Percentiles rank a stretch among this genome's conserved stretches.
Evolutionary conservation across 805 yeast genomes (phyloP).

Genomic region (Metschnikowia kunwiensis): DNA sequence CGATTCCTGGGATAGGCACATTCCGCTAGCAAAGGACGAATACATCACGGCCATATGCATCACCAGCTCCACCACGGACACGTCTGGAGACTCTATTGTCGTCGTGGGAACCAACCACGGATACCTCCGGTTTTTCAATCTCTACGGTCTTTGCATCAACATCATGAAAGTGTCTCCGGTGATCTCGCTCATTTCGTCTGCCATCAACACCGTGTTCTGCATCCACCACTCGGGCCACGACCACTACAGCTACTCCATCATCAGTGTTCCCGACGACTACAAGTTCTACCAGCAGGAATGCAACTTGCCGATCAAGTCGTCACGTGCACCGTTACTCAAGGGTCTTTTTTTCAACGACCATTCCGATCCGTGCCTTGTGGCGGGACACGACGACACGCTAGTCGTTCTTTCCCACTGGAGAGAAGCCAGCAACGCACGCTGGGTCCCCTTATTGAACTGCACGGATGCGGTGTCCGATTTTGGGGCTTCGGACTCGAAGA

Average conservation of each 20-base stretch:
- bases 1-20: slow-evolving; percentile 68
- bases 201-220: slow-evolving; percentile 49
- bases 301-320: slow-evolving; percentile 31
- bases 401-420: slow-evolving; percentile 78
- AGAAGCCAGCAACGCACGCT: slow-evolving; percentile 66
- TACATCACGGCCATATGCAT: slow-evolving; percentile 66
- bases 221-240: slow-evolving; percentile 39
- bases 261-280: slow-evolving; percentile 43
- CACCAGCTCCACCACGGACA: slow-evolving; percentile 26
- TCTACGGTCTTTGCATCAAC: slow-evolving; percentile 68
- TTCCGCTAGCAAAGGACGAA: slow-evolving; percentile 56
- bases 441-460: slow-evolving; percentile 82
- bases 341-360: slow-evolving; percentile 81
- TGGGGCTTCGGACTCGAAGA: slow-evolving; percentile 45
- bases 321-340: slow-evolving; percentile 43
- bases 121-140: slow-evolving; percentile 64
- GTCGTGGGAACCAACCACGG: slow-evolving; percentile 77
- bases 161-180: slow-evolving; percentile 72
- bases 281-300: slow-evolving; percentile 39
- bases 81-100: slow-evolving; percentile 42
- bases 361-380: slow-evolving; percentile 85
- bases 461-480: slow-evolving; percentile 42
- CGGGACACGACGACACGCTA: slow-evolving; percentile 71
- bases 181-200: slow-evolving; percentile 64
- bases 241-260: slow-evolving; percentile 45